Base-by-base conservation (phyloP, 345 rosid species). In the Adansonia digitata region DNA sequence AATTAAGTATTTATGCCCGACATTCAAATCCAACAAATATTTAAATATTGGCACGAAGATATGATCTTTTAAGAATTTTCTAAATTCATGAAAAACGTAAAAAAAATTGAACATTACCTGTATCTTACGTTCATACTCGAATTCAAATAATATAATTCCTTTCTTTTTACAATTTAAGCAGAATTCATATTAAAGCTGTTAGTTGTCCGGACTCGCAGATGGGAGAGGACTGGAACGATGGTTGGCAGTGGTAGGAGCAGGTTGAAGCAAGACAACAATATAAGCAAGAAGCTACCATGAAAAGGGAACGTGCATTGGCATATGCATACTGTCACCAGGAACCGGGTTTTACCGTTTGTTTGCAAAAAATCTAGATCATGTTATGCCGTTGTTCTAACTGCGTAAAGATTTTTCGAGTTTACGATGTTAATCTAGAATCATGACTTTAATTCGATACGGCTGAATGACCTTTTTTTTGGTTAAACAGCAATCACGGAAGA, bases 311-410 rank as follows among this genome's bases (percentile, higher is more conserved):
- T 67, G 92, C 98, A 9, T 81, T 92, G 82, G 97, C 97, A 69
- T 94, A 92, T 65, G 85, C 97, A 22, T 88, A 84, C 80, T 82
- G 92, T 72, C 95, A 88, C 82, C 98, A 94, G 97, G 98, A 92
- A 76, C 43, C 81, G 56, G 56, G 43, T 45, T 27, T 17, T 20
- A 53, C 52, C n/a, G 14, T 5, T 12, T 11, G 11, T 42, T 39
- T 43, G 51, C 37, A 10, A 11, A 11, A 40, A 18, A 15, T 42
- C 15, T 73, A 27, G 27, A 39, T 3, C 8, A 13, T 22, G 22
- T 9, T 62, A 17, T 17, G 7, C 22, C 34, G n/a, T 14, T 27
- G 9, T 29, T 9, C 63, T 27, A 27, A 27, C 63, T 27, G 20
- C 5, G 39, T 14, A 57, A 26, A 0, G n/a, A n/a, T 5, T 34